phyloP scores from a whole-genome alignment of 345 rosid genomes.

The Pistacia integerrima region DNA sequence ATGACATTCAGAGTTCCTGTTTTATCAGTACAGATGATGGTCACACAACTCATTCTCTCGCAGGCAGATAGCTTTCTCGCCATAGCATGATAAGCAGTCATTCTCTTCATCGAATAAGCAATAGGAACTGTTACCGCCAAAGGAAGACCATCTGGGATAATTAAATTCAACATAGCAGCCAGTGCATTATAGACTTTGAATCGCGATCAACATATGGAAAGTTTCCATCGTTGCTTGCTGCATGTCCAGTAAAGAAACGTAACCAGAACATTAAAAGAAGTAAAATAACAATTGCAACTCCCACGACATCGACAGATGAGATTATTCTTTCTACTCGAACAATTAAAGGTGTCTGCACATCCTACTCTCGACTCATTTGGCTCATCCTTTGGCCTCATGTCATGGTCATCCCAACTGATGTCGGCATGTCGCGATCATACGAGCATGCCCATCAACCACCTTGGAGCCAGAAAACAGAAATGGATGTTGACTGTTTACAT shows the following conservation, averaged over 20 bases:
- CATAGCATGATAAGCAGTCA: conserved; percentile 77
- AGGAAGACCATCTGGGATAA: conserved; percentile 64
- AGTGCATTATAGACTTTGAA: conserved; percentile 44
- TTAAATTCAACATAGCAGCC: conserved; percentile 72
- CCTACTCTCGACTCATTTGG: not conserved
- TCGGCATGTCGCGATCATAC: not conserved
- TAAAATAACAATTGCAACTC: conserved; percentile 55
- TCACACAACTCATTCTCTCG: conserved; percentile 78
- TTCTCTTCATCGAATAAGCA: conserved; percentile 74
- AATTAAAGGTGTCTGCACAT: not conserved
- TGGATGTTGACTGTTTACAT: not conserved
- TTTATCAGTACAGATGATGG: conserved; percentile 60
- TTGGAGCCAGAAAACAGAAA: not conserved
- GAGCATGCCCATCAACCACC: not conserved
- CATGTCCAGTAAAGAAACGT: conserved; percentile 63
- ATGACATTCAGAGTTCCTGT: conserved; percentile 79
- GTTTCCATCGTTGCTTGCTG: conserved; percentile 28
- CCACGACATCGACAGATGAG: conserved; percentile 58
- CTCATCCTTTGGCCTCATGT: not conserved
- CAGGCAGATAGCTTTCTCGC: conserved; percentile 75
- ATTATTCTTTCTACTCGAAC: conserved; percentile 23
- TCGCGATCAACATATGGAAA: conserved; percentile 40
- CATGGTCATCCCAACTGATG: not conserved
- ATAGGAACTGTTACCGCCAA: conserved; percentile 71
- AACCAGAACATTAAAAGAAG: conserved; percentile 59